A percentile compares a stretch with the other conserved stretches of the same genome.
phyloP scores from a whole-genome alignment of 148 eudicot species.

The Amaranthus palmeri region DNA sequence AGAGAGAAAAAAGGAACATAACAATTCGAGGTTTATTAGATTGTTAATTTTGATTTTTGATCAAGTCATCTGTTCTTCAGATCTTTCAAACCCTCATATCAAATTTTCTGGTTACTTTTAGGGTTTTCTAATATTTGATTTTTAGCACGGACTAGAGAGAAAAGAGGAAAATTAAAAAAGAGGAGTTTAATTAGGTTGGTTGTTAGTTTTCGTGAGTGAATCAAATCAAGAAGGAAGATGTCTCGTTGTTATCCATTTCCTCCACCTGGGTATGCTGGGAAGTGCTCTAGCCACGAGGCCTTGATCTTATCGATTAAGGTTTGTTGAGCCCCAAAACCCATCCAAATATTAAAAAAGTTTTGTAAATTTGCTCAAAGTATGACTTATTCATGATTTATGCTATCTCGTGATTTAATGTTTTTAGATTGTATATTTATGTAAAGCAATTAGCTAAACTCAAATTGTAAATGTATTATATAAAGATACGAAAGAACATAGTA shows the following conservation, averaged over 20 bases:
- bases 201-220: neutral
- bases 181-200: neutral
- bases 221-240: conserved; percentile 33
- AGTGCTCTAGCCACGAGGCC: conserved; percentile 50
- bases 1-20: neutral
- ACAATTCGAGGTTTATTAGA: neutral
- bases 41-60: neutral
- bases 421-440: neutral
- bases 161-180: neutral
- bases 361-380: neutral
- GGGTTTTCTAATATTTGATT: neutral
- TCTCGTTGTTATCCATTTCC: conserved; percentile 83
- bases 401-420: conserved; percentile 2
- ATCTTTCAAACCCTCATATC: conserved; percentile 9
- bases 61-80: neutral
- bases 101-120: conserved; percentile 4
- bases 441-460: neutral
- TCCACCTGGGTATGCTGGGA: conserved; percentile 54
- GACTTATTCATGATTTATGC: conserved; percentile 2
- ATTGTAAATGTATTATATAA: neutral
- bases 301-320: conserved; percentile 98
- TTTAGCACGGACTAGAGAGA: neutral
- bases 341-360: conserved; percentile 9
- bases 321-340: conserved; percentile 43
- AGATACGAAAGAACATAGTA: neutral